Evolutionary conservation across 1,284 basidiomycete genomes (phyloP).

Genomic region (Tremellales sp.): DNA sequence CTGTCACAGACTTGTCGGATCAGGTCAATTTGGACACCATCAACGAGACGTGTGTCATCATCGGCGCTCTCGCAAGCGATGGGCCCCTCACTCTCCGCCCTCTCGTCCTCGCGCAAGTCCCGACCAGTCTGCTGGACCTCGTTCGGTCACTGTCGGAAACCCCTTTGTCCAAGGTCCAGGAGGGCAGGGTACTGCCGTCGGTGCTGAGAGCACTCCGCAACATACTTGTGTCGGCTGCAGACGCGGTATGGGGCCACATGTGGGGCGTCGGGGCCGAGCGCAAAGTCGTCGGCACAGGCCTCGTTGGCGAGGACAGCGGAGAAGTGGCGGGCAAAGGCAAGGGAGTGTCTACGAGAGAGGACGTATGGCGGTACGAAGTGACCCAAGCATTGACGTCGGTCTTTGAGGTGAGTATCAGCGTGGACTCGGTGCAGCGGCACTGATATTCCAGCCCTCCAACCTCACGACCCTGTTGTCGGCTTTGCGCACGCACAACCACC

Average conservation of each 20-base stretch:
- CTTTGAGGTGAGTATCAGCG: slow-evolving; percentile 21
- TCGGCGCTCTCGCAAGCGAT: slow-evolving; percentile 46
- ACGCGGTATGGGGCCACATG: slow-evolving; percentile 43
- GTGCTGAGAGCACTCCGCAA: slow-evolving; percentile 40
- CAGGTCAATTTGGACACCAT: slow-evolving; percentile 23
- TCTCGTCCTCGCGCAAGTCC: slow-evolving; percentile 23
- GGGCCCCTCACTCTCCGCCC: slow-evolving; percentile 37
- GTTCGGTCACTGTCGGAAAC: slow-evolving; percentile 12
- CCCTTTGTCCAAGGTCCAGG: not conserved
- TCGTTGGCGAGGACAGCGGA: slow-evolving; percentile 21
- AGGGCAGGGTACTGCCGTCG: slow-evolving; percentile 20
- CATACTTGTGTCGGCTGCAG: slow-evolving; percentile 37
- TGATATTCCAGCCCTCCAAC: too few species aligned
- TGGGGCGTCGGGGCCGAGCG: slow-evolving; percentile 44
- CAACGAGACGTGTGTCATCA: slow-evolving; percentile 43
- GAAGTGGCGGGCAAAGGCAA: slow-evolving; percentile 5
- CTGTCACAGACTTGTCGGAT: slow-evolving; percentile 3
- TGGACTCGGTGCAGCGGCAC: too few species aligned
- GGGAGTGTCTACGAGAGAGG: too few species aligned
- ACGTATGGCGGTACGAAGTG: slow-evolving; percentile 12
- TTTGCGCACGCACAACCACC: slow-evolving; percentile 26
- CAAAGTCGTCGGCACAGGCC: slow-evolving; percentile 38
- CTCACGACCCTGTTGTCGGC: too few species aligned
- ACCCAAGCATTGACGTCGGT: slow-evolving; percentile 1
- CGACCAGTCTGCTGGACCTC: slow-evolving; percentile 24